phyloP scores from a whole-genome alignment of 139 green algal species.

The Chlorella ohadii region DNA sequence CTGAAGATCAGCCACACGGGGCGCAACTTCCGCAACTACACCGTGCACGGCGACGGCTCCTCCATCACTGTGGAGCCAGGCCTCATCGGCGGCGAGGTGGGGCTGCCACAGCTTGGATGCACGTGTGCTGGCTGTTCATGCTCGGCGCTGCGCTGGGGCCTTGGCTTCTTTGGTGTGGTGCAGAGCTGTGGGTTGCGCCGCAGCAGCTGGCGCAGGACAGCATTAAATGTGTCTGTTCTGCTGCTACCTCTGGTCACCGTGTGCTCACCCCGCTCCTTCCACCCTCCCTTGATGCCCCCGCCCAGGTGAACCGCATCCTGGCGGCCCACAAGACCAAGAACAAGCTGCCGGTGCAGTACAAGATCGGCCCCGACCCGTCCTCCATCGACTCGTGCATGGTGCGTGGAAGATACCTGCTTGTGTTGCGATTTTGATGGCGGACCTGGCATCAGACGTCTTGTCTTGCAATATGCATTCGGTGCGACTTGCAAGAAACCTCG shows the following conservation, averaged over 20 bases:
- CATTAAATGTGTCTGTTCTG: too few relatives aligned
- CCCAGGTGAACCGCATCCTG: slow-evolving; percentile 68
- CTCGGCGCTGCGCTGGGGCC: too few relatives aligned
- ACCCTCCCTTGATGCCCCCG: too few relatives aligned
- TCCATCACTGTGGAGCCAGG: slow-evolving; percentile 95
- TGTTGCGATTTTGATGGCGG: too few relatives aligned
- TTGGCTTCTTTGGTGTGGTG: too few relatives aligned
- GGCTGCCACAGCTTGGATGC: too few relatives aligned
- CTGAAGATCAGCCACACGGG: slow-evolving; percentile 97
- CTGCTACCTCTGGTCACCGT: too few relatives aligned
- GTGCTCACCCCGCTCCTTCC: not conserved
- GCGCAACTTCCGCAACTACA: slow-evolving; percentile 95
- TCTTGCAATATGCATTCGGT: too few relatives aligned
- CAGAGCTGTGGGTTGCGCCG: not conserved
- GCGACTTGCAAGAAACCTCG: too few relatives aligned
- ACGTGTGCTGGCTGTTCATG: too few relatives aligned
- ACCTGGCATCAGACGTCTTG: too few relatives aligned
- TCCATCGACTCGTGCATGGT: slow-evolving; percentile 94
- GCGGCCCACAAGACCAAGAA: slow-evolving; percentile 76
- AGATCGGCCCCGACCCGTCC: slow-evolving; percentile 97
- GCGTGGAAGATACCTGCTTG: not conserved
- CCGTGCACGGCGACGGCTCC: slow-evolving; percentile 91
- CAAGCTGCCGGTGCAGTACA: slow-evolving; percentile 89
- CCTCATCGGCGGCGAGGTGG: slow-evolving; percentile 91
- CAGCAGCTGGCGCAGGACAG: slow-evolving; percentile 61